phyloP scores from a whole-genome alignment of 2,329 filamentous ascomycete genomes.

The Aspergillus quadricinctus region DNA sequence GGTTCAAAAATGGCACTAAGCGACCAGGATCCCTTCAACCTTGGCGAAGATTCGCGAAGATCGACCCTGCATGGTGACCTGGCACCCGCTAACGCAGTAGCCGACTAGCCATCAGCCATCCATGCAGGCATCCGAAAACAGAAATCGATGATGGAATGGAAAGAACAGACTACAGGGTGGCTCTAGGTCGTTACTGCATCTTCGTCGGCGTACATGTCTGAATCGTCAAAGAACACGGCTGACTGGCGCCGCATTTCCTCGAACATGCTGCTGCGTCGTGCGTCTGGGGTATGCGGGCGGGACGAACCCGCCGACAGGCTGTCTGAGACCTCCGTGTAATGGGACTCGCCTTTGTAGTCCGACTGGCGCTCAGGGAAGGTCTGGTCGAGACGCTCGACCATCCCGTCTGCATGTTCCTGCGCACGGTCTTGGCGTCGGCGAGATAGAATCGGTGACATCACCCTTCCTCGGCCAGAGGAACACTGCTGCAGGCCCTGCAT shows the following conservation, averaged over 20 bases:
- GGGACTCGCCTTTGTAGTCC: constrained; percentile 19
- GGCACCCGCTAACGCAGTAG: background rate
- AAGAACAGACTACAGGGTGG: background rate
- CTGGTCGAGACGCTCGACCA: constrained; percentile 24
- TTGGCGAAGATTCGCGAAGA: background rate
- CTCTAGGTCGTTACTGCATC: constrained; percentile 4
- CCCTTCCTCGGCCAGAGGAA: constrained; percentile 22
- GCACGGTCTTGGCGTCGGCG: constrained; percentile 20
- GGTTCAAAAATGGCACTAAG: background rate
- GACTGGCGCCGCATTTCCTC: constrained; percentile 45
- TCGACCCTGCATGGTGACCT: background rate
- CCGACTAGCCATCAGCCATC: background rate
- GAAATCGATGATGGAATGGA: background rate
- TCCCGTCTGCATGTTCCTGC: constrained; percentile 14
- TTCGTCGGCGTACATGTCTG: constrained; percentile 30
- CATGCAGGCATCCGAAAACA: background rate
- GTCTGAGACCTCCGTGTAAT: constrained; percentile 18
- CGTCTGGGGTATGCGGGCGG: constrained; percentile 18
- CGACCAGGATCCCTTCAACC: background rate
- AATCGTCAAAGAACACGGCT: constrained; percentile 45
- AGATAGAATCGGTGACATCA: constrained; percentile 25
- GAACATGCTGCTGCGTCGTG: constrained; percentile 30
- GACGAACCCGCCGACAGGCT: constrained; percentile 17
- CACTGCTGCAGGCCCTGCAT: constrained; percentile 49
- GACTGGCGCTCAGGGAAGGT: constrained; percentile 24